Base-by-base conservation (phyloP, 768 basidiomycete species). In the Brasilioporus rufonigricans region DNA sequence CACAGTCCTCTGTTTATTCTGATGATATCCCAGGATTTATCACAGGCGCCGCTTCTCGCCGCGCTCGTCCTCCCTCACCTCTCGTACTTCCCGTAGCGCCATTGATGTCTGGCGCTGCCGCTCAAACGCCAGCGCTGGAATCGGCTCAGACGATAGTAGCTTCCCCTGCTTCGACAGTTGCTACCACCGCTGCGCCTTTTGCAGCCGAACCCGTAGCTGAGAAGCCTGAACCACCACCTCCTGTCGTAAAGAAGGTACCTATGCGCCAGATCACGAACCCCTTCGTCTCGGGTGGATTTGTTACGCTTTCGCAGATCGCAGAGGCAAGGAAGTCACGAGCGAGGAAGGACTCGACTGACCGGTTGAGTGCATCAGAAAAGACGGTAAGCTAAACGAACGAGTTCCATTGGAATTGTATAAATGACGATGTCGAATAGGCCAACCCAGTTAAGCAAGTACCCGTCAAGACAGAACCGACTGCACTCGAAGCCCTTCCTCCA, bases 221-320 rank as follows among this genome's bases (percentile, higher is more conserved):
- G 43, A 69, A 58, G 26, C 40, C 43, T 18, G 56, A 53, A 29
- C 27, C 48, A 9, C 48, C 56, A 18, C 26, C 50, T 23, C 27
- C 53, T 14, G 43, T 52, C 32, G 23, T 48, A 38, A 48, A 57
- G 16, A 19, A 35, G 4, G 46, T 33, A 40, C 40, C 53, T 26
- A 61, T 61, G 54, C 69, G 66, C 38, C 52, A 57, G 4, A 44
- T 71, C 36, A 63, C 65, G 41, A 80, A 77, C 62, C 73, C 78
- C n/a, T 80, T 82, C 52, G 74, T 81, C 12, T 79, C 79, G 11
- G 77, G 73, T n/a, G 79, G 80, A 19, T 76, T 79, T 44, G 66
- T 80, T 53, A 76, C 35, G 35, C 35, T 36, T 36, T 4, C 75
- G 14, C 77, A 77, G 47, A 79, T 80, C 33, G 71, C 71, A 31